Conservation (phyloP, 441 rosid genomes). For the Geranium incanum region DNA sequence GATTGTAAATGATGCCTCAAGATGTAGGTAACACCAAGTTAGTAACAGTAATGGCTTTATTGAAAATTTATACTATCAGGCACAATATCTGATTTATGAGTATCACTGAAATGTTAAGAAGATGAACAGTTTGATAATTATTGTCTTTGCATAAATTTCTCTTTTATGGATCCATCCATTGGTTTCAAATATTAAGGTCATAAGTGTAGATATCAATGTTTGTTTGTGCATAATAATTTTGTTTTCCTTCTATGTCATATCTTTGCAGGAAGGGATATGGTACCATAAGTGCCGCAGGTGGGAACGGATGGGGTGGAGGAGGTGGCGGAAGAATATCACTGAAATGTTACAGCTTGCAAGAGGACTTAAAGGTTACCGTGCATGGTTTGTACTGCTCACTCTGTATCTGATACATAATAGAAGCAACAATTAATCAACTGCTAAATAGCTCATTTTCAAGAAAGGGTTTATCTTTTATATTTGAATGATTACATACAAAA, state of each 20-base stretch:
- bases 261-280: slow-evolving; percentile 32
- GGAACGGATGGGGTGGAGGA: slow-evolving; percentile 94
- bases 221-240: not conserved
- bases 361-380: slow-evolving; percentile 69
- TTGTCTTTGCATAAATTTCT: not conserved
- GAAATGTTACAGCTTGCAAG: slow-evolving; percentile 95
- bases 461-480: slow-evolving; percentile 20
- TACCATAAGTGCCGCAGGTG: slow-evolving; percentile 79
- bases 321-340: slow-evolving; percentile 95
- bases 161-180: not conserved
- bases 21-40: not conserved
- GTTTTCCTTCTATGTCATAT: not conserved
- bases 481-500: not conserved
- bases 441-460: slow-evolving; percentile 24
- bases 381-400: slow-evolving; percentile 61
- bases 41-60: not conserved
- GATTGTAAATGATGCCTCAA: not conserved
- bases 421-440: slow-evolving; percentile 21
- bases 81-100: not conserved
- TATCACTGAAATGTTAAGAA: not conserved
- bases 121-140: not conserved
- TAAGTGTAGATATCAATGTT: not conserved
- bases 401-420: slow-evolving; percentile 19
- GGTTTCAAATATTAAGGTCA: not conserved
- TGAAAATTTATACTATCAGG: not conserved